Evolutionary conservation across 2,329 filamentous ascomycete genomes (phyloP).

Genomic region (Peltaster fructicola): DNA sequence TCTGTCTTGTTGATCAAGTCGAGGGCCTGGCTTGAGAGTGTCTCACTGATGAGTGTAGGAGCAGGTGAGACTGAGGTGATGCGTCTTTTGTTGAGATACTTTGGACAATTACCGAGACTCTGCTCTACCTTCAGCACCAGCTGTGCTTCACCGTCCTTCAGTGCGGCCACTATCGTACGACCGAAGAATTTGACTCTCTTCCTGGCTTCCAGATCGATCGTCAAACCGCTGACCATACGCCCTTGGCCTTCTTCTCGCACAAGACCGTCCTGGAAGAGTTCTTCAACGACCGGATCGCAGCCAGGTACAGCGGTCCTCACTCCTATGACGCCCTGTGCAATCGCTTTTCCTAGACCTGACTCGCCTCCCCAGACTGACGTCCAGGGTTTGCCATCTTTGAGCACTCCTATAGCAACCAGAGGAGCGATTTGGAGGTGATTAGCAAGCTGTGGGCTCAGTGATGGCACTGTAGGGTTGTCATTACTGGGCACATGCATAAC

Average conservation of each 20-base stretch:
- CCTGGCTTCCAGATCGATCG: constrained; percentile 46
- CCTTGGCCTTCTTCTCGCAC: constrained; percentile 22
- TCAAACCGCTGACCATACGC: constrained; percentile 43
- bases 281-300: constrained; percentile 51
- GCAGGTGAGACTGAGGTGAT: constrained; percentile 38
- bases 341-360: constrained; percentile 44
- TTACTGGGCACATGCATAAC: constrained; percentile 39
- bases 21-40: constrained; percentile 37
- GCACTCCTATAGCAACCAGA: constrained; percentile 53
- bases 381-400: constrained; percentile 50
- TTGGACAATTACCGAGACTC: constrained; percentile 66
- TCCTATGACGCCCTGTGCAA: constrained; percentile 47
- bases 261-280: constrained; percentile 35
- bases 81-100: constrained; percentile 63
- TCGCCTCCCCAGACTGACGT: constrained; percentile 63
- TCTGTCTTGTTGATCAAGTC: constrained; percentile 47
- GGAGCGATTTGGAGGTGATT: constrained; percentile 44
- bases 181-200: constrained; percentile 61
- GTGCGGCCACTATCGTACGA: constrained; percentile 45
- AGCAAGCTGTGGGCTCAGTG: constrained; percentile 43
- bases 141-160: constrained; percentile 28
- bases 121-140: constrained; percentile 53
- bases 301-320: constrained; percentile 44
- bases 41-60: constrained; percentile 34
- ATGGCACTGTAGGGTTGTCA: constrained; percentile 50